Evolutionary conservation across 129 eudicot species (phyloP).

Genomic region (Cynara cardunculus): DNA sequence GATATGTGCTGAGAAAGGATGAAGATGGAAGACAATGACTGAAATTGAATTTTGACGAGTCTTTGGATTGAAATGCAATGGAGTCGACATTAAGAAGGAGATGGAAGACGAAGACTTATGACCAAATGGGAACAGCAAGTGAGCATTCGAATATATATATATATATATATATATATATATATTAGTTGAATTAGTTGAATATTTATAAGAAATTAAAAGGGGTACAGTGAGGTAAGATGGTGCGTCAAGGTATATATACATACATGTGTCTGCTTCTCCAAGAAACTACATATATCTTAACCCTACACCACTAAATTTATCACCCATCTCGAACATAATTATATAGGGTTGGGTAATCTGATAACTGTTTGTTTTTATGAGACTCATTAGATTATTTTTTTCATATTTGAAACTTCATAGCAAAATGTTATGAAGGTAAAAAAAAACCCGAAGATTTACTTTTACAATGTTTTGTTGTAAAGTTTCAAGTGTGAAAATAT

Average conservation of each 20-base stretch:
- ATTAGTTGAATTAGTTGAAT: background rate
- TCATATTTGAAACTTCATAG: too few species aligned
- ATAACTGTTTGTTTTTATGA: too few species aligned
- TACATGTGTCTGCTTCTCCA: slow-evolving; percentile 20
- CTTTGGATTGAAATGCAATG: slow-evolving; percentile 2
- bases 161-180: background rate
- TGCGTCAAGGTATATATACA: slow-evolving; percentile 27
- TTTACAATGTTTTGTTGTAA: too few species aligned
- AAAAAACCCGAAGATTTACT: too few species aligned
- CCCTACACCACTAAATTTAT: background rate
- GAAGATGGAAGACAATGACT: background rate
- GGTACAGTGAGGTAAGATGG: slow-evolving; percentile 33
- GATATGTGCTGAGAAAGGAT: background rate
- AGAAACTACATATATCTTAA: background rate
- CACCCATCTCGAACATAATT: background rate
- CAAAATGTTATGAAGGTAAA: too few species aligned
- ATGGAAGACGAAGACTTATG: slow-evolving; percentile 25
- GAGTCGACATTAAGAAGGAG: slow-evolving; percentile 21
- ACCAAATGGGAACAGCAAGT: slow-evolving; percentile 32
- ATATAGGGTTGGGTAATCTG: too few species aligned
- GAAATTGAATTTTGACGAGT: slow-evolving; percentile 5
- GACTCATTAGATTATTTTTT: too few species aligned
- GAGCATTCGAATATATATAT: background rate
- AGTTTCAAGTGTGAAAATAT: too few species aligned
- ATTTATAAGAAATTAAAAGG: background rate